Evolutionary conservation across 176 grass and related monocot genomes (phyloP).

Genomic region (Pontederia crassipes): DNA sequence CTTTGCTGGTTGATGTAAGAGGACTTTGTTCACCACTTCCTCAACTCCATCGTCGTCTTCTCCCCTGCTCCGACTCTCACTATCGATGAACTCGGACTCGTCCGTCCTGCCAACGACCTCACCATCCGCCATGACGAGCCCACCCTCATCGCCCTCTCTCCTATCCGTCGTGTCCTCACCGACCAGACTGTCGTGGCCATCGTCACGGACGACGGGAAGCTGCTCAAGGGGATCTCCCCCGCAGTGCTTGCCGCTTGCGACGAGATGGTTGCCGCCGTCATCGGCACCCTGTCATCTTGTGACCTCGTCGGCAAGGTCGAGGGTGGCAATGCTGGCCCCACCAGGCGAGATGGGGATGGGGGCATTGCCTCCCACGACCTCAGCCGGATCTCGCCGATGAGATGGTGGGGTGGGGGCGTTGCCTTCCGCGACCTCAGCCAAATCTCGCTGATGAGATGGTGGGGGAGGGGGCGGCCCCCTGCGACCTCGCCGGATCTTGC

Average conservation of each 20-base stretch:
- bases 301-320: conserved; percentile 14
- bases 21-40: conserved; percentile 80
- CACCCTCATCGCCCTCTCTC: conserved; percentile 51
- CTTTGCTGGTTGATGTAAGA: conserved; percentile 80
- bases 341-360: too few relatives aligned
- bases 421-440: too few relatives aligned
- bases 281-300: conserved; percentile 57
- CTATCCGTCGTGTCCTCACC: conserved; percentile 40
- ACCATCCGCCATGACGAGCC: conserved; percentile 41
- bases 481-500: too few relatives aligned
- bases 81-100: conserved; percentile 53
- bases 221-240: conserved; percentile 60
- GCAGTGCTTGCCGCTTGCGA: conserved; percentile 37
- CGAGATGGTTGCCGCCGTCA: conserved; percentile 37
- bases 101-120: conserved; percentile 37
- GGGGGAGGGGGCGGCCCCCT: too few relatives aligned
- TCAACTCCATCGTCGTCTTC: conserved; percentile 69
- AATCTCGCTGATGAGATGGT: too few relatives aligned
- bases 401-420: too few relatives aligned
- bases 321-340: too few relatives aligned
- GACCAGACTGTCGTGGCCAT: conserved; percentile 47
- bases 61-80: conserved; percentile 48
- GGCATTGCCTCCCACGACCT: too few relatives aligned
- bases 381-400: too few relatives aligned
- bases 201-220: conserved; percentile 35